A percentile compares a stretch with the other conserved stretches of the same genome.
Conservation (phyloP, 768 basidiomycete genomes). For the Collybia mongolica region DNA sequence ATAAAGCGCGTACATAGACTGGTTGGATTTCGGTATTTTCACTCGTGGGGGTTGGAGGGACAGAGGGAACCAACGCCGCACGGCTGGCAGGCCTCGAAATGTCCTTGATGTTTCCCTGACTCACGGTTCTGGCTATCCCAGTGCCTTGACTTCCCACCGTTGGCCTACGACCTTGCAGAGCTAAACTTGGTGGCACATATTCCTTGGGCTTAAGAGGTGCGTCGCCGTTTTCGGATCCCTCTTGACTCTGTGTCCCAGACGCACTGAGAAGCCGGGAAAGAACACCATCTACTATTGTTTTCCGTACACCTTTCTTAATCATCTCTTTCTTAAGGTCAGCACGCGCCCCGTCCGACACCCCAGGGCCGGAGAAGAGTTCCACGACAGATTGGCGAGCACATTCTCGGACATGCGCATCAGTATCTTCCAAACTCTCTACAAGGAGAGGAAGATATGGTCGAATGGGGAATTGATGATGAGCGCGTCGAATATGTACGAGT, state of each 20-base stretch:
- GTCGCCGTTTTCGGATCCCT: slow-evolving; percentile 63
- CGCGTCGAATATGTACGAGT: slow-evolving; percentile 71
- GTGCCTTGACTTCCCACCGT: slow-evolving; percentile 33
- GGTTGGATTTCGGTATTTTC: slow-evolving; percentile 53
- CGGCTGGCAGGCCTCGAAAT: slow-evolving; percentile 60
- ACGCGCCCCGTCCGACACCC: slow-evolving; percentile 82
- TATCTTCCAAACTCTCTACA: slow-evolving; percentile 87
- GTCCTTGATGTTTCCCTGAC: slow-evolving; percentile 49
- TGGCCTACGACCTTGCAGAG: slow-evolving; percentile 54
- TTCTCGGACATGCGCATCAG: slow-evolving; percentile 87
- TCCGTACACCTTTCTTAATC: slow-evolving; percentile 80
- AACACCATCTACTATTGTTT: slow-evolving; percentile 82
- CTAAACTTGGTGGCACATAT: slow-evolving; percentile 76
- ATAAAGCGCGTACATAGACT: slow-evolving; percentile 58
- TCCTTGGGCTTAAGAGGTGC: slow-evolving; percentile 42
- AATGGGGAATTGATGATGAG: slow-evolving; percentile 74
- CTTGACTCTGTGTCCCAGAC: slow-evolving; percentile 46
- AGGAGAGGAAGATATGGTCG: slow-evolving; percentile 77
- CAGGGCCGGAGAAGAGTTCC: slow-evolving; percentile 81
- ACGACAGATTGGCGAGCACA: slow-evolving; percentile 79
- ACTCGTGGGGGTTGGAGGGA: slow-evolving; percentile 31
- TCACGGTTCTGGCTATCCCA: slow-evolving; percentile 42
- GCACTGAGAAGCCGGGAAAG: slow-evolving; percentile 62
- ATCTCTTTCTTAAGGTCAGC: slow-evolving; percentile 94
- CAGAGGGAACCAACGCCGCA: slow-evolving; percentile 46